Evolutionary conservation across 805 yeast genomes (phyloP), one percentile per base, ranked within the genome.

Genomic region (Cyberlindnera americana): DNA sequence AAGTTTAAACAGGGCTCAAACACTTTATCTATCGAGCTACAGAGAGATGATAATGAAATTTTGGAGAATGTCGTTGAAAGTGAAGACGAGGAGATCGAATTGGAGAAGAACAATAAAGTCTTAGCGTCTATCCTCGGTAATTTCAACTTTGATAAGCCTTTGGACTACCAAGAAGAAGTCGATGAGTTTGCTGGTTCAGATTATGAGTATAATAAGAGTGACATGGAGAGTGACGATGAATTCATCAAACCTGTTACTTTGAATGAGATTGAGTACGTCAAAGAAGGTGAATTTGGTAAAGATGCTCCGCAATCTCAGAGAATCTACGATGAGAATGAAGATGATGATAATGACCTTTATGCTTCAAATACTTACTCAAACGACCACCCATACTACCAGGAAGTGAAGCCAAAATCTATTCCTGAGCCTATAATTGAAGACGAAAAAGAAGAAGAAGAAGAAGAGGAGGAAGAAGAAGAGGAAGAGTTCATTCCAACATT

Each of bases 121-220:
- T 53, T 82, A 23, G 72, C 73, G 3, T 60, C 65, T 6, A 53
- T 83, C 37, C 59, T 82, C 35, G 64, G 58, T 1, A 64, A 58
- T 6, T 73, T 67, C 44, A 73, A 80, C 50, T 77, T 77, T 46
- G 79, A 77, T 33, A 70, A 69, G 49, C 76, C 79, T 3, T 43
- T 73, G 15, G 70, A 62, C 1, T 52, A 70, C 14, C 63, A 64
- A 28, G 69, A 65, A 29, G 55, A 63, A 37, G 72, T 66, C 26
- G 72, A 59, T 31, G 69, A 60, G 13, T 58, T 63, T 23, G 74
- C 63, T 9, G 59, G 58, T 1, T 63, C 67, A 4, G 72, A 69
- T 36, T 67, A 70, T 37, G 84, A 76, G 50, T 65, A 69, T 47
- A 72, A 70, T 48, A 72, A 66, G 33, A 69, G 67, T 41, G 50